Conservation (phyloP, 2,329 filamentous ascomycete genomes). For the Aureobasidium namibiae region DNA sequence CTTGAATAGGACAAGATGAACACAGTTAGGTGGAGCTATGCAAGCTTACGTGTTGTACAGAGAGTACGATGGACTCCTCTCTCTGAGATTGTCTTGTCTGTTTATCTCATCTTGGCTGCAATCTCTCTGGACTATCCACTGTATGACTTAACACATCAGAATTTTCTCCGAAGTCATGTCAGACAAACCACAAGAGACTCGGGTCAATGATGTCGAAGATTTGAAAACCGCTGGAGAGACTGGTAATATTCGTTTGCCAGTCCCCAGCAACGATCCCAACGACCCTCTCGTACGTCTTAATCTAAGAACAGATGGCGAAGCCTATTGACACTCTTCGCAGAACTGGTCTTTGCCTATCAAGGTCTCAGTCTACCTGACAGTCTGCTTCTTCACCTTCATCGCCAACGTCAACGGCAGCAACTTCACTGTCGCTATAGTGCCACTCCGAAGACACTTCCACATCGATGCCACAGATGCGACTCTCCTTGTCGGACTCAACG, state of each 20-base stretch:
- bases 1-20: background rate
- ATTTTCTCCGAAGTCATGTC: background rate
- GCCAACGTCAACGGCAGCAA: slow-evolving; percentile 33
- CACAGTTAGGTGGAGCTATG: background rate
- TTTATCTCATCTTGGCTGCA: background rate
- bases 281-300: slow-evolving; percentile 14
- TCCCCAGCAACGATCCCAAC: slow-evolving; percentile 18
- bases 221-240: background rate
- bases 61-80: background rate
- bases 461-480: slow-evolving; percentile 19
- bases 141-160: background rate
- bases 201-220: background rate
- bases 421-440: slow-evolving; percentile 30
- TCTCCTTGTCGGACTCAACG: slow-evolving; percentile 22
- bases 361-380: slow-evolving; percentile 26
- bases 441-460: slow-evolving; percentile 26
- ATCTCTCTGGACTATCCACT: background rate
- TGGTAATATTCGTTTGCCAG: background rate
- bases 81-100: background rate
- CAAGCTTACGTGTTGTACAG: background rate
- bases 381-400: slow-evolving; percentile 34
- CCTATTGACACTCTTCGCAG: background rate
- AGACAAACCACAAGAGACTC: background rate
- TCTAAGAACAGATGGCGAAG: background rate
- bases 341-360: slow-evolving; percentile 17